Evolutionary conservation across 1,284 basidiomycete genomes (phyloP).

Genomic region (Microbotryum violaceum): DNA sequence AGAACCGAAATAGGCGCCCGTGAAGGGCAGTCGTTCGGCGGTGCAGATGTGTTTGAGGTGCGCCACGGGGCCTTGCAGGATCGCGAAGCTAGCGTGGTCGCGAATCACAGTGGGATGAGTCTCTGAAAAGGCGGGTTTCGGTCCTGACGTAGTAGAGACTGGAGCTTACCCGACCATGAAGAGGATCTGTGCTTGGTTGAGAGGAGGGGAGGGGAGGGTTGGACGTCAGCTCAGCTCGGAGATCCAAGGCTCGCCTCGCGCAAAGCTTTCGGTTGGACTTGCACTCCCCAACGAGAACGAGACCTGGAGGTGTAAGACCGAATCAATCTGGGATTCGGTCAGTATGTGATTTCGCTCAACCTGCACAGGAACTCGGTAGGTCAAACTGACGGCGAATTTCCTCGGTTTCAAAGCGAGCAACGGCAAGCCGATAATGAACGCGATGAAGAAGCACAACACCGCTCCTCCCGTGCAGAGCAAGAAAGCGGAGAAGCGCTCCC

Average conservation of each 20-base stretch:
- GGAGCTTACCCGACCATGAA: constrained; percentile 72
- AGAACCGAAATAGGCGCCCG: constrained; percentile 69
- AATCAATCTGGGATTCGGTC: constrained; percentile 34
- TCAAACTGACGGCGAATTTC: constrained; percentile 29
- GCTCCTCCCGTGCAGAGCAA: constrained; percentile 82
- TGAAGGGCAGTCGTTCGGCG: constrained; percentile 79
- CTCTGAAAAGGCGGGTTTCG: not conserved
- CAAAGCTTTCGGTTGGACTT: not conserved
- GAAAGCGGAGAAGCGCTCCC: constrained; percentile 93
- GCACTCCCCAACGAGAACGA: constrained; percentile 61
- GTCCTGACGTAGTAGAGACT: not conserved
- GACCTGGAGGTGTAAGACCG: constrained; percentile 1
- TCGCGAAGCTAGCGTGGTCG: constrained; percentile 29
- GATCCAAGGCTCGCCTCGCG: not conserved
- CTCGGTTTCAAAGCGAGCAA: constrained; percentile 68
- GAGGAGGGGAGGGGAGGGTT: not conserved
- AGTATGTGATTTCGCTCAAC: not conserved
- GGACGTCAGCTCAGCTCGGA: not conserved
- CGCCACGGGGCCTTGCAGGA: constrained; percentile 36
- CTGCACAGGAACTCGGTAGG: not conserved
- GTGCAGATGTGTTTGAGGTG: constrained; percentile 83
- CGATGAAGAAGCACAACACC: constrained; percentile 87
- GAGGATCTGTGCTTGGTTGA: constrained; percentile 40
- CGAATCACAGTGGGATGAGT: not conserved
- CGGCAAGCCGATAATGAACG: constrained; percentile 78